Conservation (phyloP, 78 protist genomes). For the Paratrimastix pyriformis region DNA sequence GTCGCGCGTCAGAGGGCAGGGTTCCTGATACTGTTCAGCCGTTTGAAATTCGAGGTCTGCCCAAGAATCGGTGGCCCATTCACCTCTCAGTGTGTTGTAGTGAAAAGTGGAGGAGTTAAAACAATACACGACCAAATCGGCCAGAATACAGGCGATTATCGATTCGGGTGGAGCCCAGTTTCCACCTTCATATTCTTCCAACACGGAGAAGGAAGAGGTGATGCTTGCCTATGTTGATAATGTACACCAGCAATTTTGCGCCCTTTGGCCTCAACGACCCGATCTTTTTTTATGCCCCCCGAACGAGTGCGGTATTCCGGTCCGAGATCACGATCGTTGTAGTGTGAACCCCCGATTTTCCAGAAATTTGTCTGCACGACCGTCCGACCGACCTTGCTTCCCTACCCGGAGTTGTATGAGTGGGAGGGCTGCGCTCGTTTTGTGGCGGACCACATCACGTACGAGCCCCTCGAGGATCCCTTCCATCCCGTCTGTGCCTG, state of each 20-base stretch:
- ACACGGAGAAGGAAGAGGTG: slow-evolving; percentile 12
- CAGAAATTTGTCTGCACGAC: slow-evolving; percentile 10
- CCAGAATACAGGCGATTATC: too few relatives aligned
- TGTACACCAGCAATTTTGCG: not conserved
- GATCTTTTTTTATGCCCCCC: not conserved
- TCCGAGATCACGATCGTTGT: not conserved
- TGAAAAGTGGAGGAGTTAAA: too few relatives aligned
- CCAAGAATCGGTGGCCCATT: too few relatives aligned
- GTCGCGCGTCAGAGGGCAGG: too few relatives aligned
- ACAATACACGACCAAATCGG: too few relatives aligned
- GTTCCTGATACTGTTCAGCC: too few relatives aligned
- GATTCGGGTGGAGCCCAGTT: too few relatives aligned
- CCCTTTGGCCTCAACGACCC: not conserved
- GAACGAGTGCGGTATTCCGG: slow-evolving; percentile 10
- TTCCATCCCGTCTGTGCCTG: not conserved
- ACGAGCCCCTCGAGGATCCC: not conserved
- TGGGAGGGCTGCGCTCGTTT: not conserved
- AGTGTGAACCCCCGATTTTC: not conserved
- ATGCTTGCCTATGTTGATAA: slow-evolving; percentile 7
- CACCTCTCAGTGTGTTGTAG: too few relatives aligned
- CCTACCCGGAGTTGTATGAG: slow-evolving; percentile 1
- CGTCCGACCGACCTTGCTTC: slow-evolving; percentile 2
- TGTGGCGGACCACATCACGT: not conserved
- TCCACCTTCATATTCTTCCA: not conserved
- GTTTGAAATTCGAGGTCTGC: too few relatives aligned